A percentile compares a stretch with the other conserved stretches of the same genome.
Evolutionary conservation across 169 alveolate species (phyloP).

Genomic region (Cryptosporidium xiaoi): DNA sequence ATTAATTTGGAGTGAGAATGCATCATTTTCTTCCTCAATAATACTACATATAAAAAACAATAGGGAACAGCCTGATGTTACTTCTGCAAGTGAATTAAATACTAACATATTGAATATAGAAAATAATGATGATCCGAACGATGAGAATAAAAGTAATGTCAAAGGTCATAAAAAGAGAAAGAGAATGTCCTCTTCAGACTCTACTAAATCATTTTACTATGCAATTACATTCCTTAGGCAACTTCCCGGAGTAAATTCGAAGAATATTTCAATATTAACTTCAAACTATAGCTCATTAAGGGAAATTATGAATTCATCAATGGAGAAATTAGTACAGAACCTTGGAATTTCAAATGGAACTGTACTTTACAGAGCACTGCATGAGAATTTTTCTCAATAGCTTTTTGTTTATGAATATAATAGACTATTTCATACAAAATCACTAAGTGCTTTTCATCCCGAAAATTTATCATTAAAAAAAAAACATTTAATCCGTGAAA

Average conservation of each 20-base stretch:
- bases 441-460: neutral
- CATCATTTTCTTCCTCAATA: constrained; percentile 77
- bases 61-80: constrained; percentile 58
- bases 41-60: constrained; percentile 20
- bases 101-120: constrained; percentile 23
- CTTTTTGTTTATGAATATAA: neutral
- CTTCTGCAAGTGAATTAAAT: constrained; percentile 18
- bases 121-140: neutral
- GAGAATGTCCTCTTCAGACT: constrained; percentile 10
- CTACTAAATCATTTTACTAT: constrained; percentile 44
- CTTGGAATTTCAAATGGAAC: constrained; percentile 59
- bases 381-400: constrained; percentile 9
- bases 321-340: constrained; percentile 13
- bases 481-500: neutral
- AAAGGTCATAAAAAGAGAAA: constrained; percentile 22
- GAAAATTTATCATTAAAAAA: constrained; percentile 6
- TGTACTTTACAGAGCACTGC: constrained; percentile 50
- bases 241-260: constrained; percentile 63
- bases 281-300: constrained; percentile 41
- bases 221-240: constrained; percentile 51
- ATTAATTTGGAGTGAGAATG: constrained; percentile 79
- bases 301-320: constrained; percentile 42
- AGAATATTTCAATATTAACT: constrained; percentile 32
- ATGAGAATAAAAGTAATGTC: neutral
- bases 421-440: neutral